phyloP scores from a whole-genome alignment of 2,329 filamentous ascomycete species.

The Diplodia intermedia region DNA sequence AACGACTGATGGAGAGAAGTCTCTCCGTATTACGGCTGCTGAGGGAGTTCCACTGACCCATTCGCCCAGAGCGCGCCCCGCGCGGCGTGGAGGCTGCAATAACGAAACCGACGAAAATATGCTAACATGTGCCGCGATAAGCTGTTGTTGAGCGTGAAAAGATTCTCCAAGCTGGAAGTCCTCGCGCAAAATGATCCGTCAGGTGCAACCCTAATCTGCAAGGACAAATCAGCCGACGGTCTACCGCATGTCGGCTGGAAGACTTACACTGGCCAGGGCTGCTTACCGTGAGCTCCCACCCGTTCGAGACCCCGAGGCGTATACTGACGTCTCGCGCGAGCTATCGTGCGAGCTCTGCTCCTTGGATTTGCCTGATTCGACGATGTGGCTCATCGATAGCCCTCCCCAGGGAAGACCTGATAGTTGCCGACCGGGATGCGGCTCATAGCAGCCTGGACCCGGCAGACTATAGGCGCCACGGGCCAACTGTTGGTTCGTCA shows the following conservation, averaged over 20 bases:
- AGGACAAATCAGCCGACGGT: slow-evolving; percentile 39
- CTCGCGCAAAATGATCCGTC: slow-evolving; percentile 51
- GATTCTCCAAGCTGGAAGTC: slow-evolving; percentile 42
- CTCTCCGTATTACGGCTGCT: not conserved
- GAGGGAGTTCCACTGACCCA: no score
- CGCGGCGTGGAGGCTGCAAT: not conserved
- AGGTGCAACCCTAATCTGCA: slow-evolving; percentile 49
- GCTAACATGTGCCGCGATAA: not conserved
- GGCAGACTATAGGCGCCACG: slow-evolving; percentile 69
- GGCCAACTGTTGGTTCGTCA: slow-evolving; percentile 68
- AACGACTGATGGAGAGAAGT: not conserved
- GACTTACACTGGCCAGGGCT: slow-evolving; percentile 39
- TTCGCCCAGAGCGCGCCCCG: not conserved
- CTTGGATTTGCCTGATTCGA: slow-evolving; percentile 54
- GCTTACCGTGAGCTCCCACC: slow-evolving; percentile 51
- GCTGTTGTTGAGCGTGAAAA: slow-evolving; percentile 34
- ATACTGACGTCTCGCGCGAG: slow-evolving; percentile 50
- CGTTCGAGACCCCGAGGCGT: slow-evolving; percentile 46
- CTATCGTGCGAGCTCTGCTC: slow-evolving; percentile 53
- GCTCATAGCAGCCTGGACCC: slow-evolving; percentile 61
- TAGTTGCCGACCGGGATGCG: slow-evolving; percentile 54
- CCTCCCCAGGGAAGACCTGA: slow-evolving; percentile 77
- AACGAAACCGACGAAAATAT: no score
- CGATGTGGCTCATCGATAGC: slow-evolving; percentile 64
- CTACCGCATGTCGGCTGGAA: not conserved